Evolutionary conservation across 352 stramenopile species (phyloP).

Genomic region (Paralagenidium karlingii): DNA sequence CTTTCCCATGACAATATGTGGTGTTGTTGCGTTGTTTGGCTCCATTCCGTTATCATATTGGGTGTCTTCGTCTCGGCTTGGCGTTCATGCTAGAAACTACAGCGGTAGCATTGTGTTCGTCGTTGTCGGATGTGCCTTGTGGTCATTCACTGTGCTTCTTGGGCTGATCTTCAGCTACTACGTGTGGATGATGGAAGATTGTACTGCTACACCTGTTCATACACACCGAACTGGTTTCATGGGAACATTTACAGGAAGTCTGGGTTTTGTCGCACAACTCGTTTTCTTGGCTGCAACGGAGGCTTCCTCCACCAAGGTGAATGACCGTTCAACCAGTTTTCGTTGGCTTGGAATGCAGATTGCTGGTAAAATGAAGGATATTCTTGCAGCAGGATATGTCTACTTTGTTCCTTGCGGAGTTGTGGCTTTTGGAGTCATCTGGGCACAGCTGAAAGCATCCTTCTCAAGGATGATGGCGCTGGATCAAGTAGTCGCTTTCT

Average conservation of each 20-base stretch:
- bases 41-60: constrained; percentile 39
- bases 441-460: too few relatives aligned
- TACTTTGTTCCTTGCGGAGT: too few relatives aligned
- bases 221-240: constrained; percentile 17
- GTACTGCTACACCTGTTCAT: neutral
- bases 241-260: constrained; percentile 29
- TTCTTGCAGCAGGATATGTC: too few relatives aligned
- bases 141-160: constrained; percentile 43
- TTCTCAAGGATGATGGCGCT: too few relatives aligned
- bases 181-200: constrained; percentile 18
- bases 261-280: constrained; percentile 29
- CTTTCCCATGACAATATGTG: constrained; percentile 29
- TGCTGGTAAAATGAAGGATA: too few relatives aligned
- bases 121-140: constrained; percentile 31
- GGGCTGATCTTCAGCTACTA: constrained; percentile 28
- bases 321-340: too few relatives aligned
- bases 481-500: too few relatives aligned
- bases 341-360: too few relatives aligned
- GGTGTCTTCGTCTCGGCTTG: constrained; percentile 16
- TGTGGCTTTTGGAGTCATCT: too few relatives aligned
- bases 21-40: constrained; percentile 28
- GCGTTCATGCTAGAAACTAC: constrained; percentile 13
- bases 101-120: constrained; percentile 35
- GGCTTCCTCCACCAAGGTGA: neutral
- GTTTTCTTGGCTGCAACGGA: constrained; percentile 27